These are phyloP conservation scores for Coleophoma cylindrospora DNA, from an alignment of 2,329 filamentous ascomycete species.

Conservation along the genomic window DNA sequence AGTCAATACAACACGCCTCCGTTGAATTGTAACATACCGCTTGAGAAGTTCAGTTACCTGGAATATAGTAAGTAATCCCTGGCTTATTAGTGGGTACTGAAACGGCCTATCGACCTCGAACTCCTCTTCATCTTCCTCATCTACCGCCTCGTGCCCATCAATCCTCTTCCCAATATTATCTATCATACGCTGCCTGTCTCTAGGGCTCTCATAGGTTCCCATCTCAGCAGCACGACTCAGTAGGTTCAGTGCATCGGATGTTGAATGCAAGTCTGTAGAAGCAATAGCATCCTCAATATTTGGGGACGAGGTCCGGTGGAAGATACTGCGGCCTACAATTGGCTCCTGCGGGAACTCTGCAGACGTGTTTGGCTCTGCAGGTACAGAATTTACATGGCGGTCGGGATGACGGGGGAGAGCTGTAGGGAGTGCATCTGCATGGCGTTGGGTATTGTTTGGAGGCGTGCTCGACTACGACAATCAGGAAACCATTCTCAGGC, in stretches of 20 bases:
- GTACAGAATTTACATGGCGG: slow-evolving; percentile 1
- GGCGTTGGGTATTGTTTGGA: background rate
- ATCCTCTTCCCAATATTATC: slow-evolving; percentile 1
- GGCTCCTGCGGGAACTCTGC: slow-evolving; percentile 4
- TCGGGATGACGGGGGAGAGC: background rate
- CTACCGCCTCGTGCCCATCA: background rate
- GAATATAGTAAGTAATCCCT: slow-evolving; percentile 8
- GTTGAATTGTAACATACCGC: background rate
- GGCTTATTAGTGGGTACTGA: slow-evolving; percentile 10
- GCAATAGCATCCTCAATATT: slow-evolving; percentile 34
- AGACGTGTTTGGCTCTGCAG: slow-evolving; percentile 3
- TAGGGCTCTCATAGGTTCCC: slow-evolving; percentile 17
- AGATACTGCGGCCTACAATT: slow-evolving; percentile 6
- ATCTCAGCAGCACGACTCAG: slow-evolving; percentile 36
- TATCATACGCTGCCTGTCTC: slow-evolving; percentile 9
- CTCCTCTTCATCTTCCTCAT: background rate
- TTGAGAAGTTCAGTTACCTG: slow-evolving; percentile 8
- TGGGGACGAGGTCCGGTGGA: background rate
- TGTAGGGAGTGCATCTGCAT: background rate
- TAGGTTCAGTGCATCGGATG: slow-evolving; percentile 35
- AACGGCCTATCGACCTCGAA: background rate
- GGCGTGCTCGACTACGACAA: too few species aligned
- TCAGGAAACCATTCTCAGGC: too few species aligned
- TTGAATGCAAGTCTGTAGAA: slow-evolving; percentile 34
- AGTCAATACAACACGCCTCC: slow-evolving; percentile 33